Evolutionary conservation across 2,329 filamentous ascomycete species (phyloP).

Genomic region (Fusarium sp.): DNA sequence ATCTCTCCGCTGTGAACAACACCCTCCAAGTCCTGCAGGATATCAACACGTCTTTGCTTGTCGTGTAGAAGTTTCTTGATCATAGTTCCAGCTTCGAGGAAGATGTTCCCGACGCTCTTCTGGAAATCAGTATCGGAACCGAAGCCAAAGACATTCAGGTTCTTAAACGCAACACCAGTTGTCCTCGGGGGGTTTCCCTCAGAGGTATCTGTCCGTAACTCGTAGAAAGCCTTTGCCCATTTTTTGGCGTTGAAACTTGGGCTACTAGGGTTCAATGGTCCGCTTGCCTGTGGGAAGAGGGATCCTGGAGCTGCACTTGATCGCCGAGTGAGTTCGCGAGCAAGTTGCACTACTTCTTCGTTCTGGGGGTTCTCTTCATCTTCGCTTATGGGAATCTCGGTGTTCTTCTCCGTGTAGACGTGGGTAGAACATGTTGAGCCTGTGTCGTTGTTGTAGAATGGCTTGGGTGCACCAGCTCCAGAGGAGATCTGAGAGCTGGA

Average conservation of each 20-base stretch:
- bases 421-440: conserved; percentile 37
- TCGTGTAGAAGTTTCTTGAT: conserved; percentile 51
- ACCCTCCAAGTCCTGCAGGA: conserved; percentile 74
- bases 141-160: conserved; percentile 49
- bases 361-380: conserved; percentile 12
- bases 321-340: conserved; percentile 48
- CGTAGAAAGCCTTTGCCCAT: conserved; percentile 59
- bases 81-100: conserved; percentile 40
- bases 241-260: conserved; percentile 57
- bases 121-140: conserved; percentile 49
- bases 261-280: conserved; percentile 56
- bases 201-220: conserved; percentile 41
- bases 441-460: conserved; percentile 17
- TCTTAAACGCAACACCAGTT: conserved; percentile 47
- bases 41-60: conserved; percentile 70
- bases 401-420: conserved; percentile 36
- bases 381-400: background rate
- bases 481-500: conserved; percentile 17
- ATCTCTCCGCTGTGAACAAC: conserved; percentile 77
- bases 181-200: conserved; percentile 48
- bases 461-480: conserved; percentile 4
- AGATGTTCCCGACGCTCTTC: conserved; percentile 48
- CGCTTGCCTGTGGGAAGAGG: conserved; percentile 48
- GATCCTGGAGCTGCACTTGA: conserved; percentile 45
- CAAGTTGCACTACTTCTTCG: conserved; percentile 48